Evolutionary conservation across 768 basidiomycete genomes (phyloP), one percentile per base, ranked within the genome.

Genomic region (Mycena amicta): DNA sequence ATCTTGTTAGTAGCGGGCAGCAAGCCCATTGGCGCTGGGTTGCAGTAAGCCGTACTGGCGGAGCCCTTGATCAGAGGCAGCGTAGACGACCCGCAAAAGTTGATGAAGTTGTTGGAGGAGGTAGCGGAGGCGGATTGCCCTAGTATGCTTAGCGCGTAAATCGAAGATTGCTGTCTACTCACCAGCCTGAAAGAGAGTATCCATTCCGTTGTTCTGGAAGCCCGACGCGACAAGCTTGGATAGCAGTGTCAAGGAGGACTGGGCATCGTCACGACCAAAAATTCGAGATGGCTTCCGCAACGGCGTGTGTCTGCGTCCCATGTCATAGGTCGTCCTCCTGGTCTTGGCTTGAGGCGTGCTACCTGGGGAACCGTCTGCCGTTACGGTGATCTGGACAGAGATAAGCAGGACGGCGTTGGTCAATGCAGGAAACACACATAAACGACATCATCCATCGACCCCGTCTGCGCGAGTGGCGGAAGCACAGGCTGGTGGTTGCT

Each of bases 41-140:
- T 57, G 31, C 60, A 61, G n/a, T 41, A 61, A 8, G 54, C 60
- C 61, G 69, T 8, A 15, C 1, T 1, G 26, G 83, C 84, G 52
- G 69, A 57, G n/a, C 77, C 79, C 62, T 79, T 75, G 43, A 76
- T 79, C 56, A 81, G 63, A 13, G 84, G 78, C 57, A 78, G 68
- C 50, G 76, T 65, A 13, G 77, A 70, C 2, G 77, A 67, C 12
- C 66, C 57, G 66, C 83, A 83, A 69, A 75, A 79, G 73, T 82
- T 83, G 74, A 83, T 81, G 71, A 79, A 86, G 75, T 86, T 85
- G 73, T 85, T 84, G 33, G 60, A 62, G 28, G 80, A 81, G 4
- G 81, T 83, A 16, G 75, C 62, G n/a, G 79, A 80, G 2, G 76
- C 64, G 16, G 74, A 75, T 66, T 82, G 80, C 27, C 78, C 80